Conservation (phyloP, 2,329 filamentous ascomycete genomes). For the Penicillium freii region DNA sequence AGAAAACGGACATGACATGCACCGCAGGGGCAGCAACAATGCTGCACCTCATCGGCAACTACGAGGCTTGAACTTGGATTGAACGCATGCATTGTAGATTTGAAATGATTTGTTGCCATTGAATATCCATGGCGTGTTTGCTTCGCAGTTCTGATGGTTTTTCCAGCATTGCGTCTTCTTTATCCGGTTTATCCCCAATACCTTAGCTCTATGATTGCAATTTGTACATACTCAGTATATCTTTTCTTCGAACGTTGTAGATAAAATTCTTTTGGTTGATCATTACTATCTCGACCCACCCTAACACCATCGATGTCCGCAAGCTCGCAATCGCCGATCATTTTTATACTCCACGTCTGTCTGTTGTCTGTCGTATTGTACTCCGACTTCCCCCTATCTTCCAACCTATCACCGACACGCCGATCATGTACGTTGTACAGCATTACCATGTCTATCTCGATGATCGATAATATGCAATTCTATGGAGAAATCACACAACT, state of each 20-base stretch:
- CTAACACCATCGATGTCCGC: neutral
- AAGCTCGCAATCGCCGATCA: conserved; percentile 1
- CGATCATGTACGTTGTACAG: neutral
- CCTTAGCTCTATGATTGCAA: neutral
- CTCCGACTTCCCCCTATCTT: neutral
- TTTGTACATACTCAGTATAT: conserved; percentile 1
- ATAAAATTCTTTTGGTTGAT: neutral
- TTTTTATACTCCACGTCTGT: neutral
- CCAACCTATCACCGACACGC: neutral
- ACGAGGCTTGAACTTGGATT: conserved; percentile 12
- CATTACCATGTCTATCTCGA: neutral
- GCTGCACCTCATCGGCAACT: conserved; percentile 27
- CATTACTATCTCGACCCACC: neutral
- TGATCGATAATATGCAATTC: conserved; percentile 18
- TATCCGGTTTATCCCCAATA: neutral
- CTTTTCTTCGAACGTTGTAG: neutral
- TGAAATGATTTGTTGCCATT: neutral
- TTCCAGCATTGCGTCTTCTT: neutral
- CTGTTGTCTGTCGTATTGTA: neutral
- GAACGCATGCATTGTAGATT: neutral
- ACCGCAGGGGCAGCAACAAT: conserved; percentile 20
- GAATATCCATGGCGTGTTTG: neutral
- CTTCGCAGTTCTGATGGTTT: neutral
- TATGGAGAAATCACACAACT: conserved; percentile 22
- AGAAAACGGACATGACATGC: conserved; percentile 23